Evolutionary conservation across 148 eudicot genomes (phyloP), one percentile per base, ranked within the genome.

Genomic region (Vaccinium myrtillus): DNA sequence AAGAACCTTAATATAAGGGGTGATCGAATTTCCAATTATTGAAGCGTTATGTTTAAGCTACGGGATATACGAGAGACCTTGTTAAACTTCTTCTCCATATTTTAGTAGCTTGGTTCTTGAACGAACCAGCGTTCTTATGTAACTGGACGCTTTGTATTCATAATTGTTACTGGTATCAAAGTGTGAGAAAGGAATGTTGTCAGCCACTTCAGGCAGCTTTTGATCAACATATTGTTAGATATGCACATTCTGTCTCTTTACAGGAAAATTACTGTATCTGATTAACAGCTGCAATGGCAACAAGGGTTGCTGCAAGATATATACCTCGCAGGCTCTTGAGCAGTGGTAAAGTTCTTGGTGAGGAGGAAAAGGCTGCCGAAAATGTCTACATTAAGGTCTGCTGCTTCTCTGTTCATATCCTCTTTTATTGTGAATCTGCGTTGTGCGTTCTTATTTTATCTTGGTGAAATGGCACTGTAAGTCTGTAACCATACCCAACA

Each of bases 281-380:
- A 73, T 53, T 61, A 32, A 30, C 46, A 43, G 56, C 81, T 78
- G 86, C 88, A 59, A 96, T 94, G 98, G 94, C 98, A 32, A 83
- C 93, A 74, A 94, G 94, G 83, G 75, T 81, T 84, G 98, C 96
- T 86, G 87, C 89, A 56, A 94, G 98, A 82, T 90, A 88, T 81
- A 11, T 96, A 8, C 87, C 96, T 32, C 91, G 96, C 51, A 91
- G 98, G 89, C 84, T 97, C 73, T 95, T 96, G 73, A 92, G 98
- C 75, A 74, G 93, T 82, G 98, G 98, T 84, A 93, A 88, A 85
- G 85, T 97, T 49, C 93, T 97, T 6, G 87, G 96, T 76, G 98
- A 97, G 93, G 98, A 97, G 87, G 98, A 97, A 91, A 95, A 88
- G 80, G 99, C 99, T 90, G 99, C 99, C 55, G 99, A 97, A 84